A percentile compares a stretch with the other conserved stretches of the same genome.
phyloP scores from a whole-genome alignment of 495 filamentous ascomycete genomes.

The Aspergillus steynii region DNA sequence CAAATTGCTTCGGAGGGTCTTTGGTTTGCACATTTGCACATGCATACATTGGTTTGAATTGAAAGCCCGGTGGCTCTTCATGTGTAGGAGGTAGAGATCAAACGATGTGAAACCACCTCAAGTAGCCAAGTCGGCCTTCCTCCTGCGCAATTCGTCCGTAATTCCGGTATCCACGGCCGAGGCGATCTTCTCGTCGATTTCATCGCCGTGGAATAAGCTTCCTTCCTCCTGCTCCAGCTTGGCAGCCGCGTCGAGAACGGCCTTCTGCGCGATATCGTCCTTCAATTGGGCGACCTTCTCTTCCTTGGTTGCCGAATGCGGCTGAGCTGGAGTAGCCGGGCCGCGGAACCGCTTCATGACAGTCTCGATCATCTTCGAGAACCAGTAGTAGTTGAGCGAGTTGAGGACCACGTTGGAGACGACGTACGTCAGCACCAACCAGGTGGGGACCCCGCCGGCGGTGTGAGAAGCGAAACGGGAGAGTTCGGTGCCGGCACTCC shows the following conservation, averaged over 20 bases:
- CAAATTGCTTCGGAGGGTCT: not conserved
- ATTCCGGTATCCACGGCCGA: slow-evolving; percentile 28
- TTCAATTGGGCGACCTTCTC: slow-evolving; percentile 14
- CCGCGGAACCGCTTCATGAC: slow-evolving; percentile 82
- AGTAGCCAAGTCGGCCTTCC: slow-evolving; percentile 26
- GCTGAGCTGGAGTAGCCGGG: slow-evolving; percentile 13
- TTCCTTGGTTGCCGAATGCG: slow-evolving; percentile 16
- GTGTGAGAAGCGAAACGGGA: slow-evolving; percentile 53
- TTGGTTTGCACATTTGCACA: not conserved
- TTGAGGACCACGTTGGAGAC: slow-evolving; percentile 78
- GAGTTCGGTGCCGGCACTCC: slow-evolving; percentile 44
- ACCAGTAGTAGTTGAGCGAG: slow-evolving; percentile 92
- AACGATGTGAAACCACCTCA: not conserved
- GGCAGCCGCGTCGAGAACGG: slow-evolving; percentile 40
- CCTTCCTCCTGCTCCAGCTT: slow-evolving; percentile 39
- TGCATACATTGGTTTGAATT: not conserved
- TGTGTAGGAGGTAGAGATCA: not conserved
- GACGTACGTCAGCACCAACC: slow-evolving; percentile 78
- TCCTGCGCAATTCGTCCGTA: slow-evolving; percentile 30
- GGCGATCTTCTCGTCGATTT: slow-evolving; percentile 25
- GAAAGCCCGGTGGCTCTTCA: not conserved
- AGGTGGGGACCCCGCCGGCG: slow-evolving; percentile 61
- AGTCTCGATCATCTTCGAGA: slow-evolving; percentile 92
- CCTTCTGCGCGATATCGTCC: slow-evolving; percentile 35
- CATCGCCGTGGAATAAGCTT: slow-evolving; percentile 29